Evolutionary conservation across 495 filamentous ascomycete genomes (phyloP), one percentile per base, ranked within the genome.

Genomic region (Letharia lupina): DNA sequence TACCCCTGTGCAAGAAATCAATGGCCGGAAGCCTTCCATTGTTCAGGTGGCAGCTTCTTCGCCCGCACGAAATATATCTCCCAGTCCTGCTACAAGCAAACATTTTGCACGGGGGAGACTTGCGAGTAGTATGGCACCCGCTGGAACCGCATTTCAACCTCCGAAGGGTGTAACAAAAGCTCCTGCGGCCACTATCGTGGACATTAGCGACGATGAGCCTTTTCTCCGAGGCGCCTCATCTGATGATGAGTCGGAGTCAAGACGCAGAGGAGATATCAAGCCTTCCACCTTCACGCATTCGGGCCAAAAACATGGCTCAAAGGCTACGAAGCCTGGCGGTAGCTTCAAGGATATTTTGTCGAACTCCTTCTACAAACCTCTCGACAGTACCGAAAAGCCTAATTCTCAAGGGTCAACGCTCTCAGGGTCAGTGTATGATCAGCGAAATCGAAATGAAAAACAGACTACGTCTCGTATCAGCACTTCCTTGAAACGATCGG

Each of bases 31-130:
- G 35, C 71, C 68, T 57, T 82, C 88, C 6, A 76, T 86, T 15
- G 81, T 97, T 50, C 91, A 96, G 71, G 92, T 97, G 3, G 86
- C 86, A 40, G 89, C 87, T 15, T 94, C 91, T n/a, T 94, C 91
- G 1, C 90, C 90, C 2, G 81, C 86, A 61, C 79, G 78, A 40
- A 74, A 57, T 3, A 42, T 80, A 20, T 68, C 75, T 23, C 77
- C 80, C 31, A 82, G 83, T 52, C 82, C 83, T 44, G 74, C 77
- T 44, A 73, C 75, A 39, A 74, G 73, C 33, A 65, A 68, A 31
- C 59, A 67, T 31, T 62, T 63, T 61, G 75, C 70, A 56, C 28
- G 62, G 11, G 80, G 79, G 52, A 64, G 76, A 37, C 71, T 91
- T 23, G 83, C 84, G 13, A 86, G 73, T 62, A 59, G 81, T 18